Conservation (phyloP, 2,329 filamentous ascomycete genomes). For the Epichloe coenophiala region DNA sequence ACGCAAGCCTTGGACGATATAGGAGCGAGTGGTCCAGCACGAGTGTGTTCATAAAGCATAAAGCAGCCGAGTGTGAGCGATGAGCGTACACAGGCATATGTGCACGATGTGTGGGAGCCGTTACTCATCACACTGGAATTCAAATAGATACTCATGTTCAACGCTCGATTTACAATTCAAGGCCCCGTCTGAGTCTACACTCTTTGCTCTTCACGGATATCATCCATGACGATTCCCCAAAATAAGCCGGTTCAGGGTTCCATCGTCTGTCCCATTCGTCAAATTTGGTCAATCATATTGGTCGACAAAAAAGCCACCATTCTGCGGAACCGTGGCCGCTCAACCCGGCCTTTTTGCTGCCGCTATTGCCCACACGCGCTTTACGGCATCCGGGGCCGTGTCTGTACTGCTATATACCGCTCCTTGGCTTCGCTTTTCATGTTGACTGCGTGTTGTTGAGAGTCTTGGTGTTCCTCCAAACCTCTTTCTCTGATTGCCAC, state of each 20-base stretch:
- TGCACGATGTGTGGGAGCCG: neutral
- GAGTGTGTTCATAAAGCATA: neutral
- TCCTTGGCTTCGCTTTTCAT: neutral
- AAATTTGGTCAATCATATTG: neutral
- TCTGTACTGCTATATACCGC: conserved; percentile 1
- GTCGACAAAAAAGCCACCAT: neutral
- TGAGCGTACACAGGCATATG: neutral
- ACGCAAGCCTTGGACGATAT: neutral
- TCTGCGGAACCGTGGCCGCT: conserved; percentile 4
- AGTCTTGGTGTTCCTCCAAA: conserved; percentile 1
- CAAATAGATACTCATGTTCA: neutral
- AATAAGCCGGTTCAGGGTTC: neutral
- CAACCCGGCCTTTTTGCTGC: neutral
- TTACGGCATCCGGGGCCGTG: conserved; percentile 2
- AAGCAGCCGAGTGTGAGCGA: neutral
- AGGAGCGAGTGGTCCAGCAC: neutral
- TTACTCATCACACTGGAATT: neutral
- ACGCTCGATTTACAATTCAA: neutral
- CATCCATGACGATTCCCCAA: neutral
- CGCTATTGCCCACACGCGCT: neutral
- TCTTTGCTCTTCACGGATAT: neutral
- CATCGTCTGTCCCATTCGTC: neutral
- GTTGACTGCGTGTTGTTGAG: neutral
- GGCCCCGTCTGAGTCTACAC: neutral
- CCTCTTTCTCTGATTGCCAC: conserved; percentile 2